Evolutionary conservation across 306 rosid species (phyloP), one percentile per base, ranked within the genome.

Genomic region (Sicyos baderoa): DNA sequence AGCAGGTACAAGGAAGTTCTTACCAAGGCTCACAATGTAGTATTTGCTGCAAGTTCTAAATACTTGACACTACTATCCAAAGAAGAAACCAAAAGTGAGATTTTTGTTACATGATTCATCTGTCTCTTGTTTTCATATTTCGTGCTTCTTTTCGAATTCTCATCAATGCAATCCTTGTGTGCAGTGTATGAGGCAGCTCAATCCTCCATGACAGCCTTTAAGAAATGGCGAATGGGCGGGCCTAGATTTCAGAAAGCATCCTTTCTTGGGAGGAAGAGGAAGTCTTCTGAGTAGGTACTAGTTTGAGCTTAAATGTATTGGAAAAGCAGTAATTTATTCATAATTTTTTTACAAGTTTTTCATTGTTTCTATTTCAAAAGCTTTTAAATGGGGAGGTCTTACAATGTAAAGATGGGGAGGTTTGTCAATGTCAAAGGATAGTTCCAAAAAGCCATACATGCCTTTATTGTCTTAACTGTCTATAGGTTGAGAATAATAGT

Each of bases 101-200:
- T 60, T 74, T 51, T 29, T 53, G 71, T 55, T 7, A 9, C 63
- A 62, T 72, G 65, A 73, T 29, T 73, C 19, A 7, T 51, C 35
- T 66, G 55, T 76, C 79, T 76, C 77, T 58, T 45, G 19, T 68
- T 56, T 9, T 65, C 44, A 18, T 65, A 23, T 66, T 66, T 27
- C 54, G 55, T 49, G 12, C 68, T 29, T 56, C 5, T 58, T 51
- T 47, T 66, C 70, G 10, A 77, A 49, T 21, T 57, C 9, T 37
- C 52, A 70, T 49, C 71, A 7, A 64, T 50, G 72, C 44, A 64
- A 48, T 40, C 80, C 23, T 55, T 21, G 73, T 51, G 18, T 81
- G 76, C 76, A 93, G 97, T 93, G 85, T 93, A 85, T 78, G 88
- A 88, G 83, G 86, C 96, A 63, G 98, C 96, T 79, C 97, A 89